phyloP scores from a whole-genome alignment of 768 basidiomycete species.

The Boletales sp. region DNA sequence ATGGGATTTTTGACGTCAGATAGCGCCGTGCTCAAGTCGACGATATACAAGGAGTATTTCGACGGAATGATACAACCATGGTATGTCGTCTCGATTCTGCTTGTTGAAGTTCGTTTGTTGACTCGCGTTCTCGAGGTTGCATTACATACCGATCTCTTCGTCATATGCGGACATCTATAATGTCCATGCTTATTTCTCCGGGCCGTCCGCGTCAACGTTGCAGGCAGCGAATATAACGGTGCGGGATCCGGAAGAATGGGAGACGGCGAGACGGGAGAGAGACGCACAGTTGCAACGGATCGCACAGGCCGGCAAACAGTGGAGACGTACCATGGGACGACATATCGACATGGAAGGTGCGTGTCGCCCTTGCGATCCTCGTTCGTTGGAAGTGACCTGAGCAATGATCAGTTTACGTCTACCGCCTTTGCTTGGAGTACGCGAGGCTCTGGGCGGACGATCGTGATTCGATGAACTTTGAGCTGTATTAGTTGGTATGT shows the following conservation, averaged over 20 bases:
- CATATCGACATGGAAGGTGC: slow-evolving; percentile 90
- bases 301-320: slow-evolving; percentile 87
- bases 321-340: slow-evolving; percentile 85
- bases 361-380: slow-evolving; percentile 17
- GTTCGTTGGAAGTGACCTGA: background rate
- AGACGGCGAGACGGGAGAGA: slow-evolving; percentile 46
- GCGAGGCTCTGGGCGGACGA: slow-evolving; percentile 83
- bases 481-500: too few species aligned
- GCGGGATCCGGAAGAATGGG: slow-evolving; percentile 26
- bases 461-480: slow-evolving; percentile 61
- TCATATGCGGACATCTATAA: slow-evolving; percentile 93
- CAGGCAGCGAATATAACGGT: slow-evolving; percentile 49
- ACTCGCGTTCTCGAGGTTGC: slow-evolving; percentile 56
- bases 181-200: slow-evolving; percentile 89
- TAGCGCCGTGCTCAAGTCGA: slow-evolving; percentile 86
- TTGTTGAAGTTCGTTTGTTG: background rate
- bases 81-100: slow-evolving; percentile 33
- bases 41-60: slow-evolving; percentile 89
- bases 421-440: slow-evolving; percentile 85
- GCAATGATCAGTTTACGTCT: slow-evolving; percentile 64
- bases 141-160: slow-evolving; percentile 89
- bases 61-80: slow-evolving; percentile 92
- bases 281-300: slow-evolving; percentile 76
- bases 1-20: slow-evolving; percentile 83
- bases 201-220: slow-evolving; percentile 62